Conservation (phyloP, 768 basidiomycete genomes). For the Fistulinella prunicolor region DNA sequence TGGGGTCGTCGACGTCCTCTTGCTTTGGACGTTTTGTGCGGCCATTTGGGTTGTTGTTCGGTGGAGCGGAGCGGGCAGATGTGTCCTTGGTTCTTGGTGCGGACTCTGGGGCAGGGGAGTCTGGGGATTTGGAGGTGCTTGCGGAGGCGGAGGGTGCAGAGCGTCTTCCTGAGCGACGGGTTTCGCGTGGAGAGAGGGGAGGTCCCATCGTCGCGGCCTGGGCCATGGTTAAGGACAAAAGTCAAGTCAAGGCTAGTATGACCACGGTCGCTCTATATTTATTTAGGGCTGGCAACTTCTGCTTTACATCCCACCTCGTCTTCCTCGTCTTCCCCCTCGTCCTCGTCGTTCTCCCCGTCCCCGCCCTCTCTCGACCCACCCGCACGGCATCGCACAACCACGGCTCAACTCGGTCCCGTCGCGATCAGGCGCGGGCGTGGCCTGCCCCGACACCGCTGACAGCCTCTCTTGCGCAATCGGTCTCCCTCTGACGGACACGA, state of each 20-base stretch:
- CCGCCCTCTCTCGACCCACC: background rate
- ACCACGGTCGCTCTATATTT: slow-evolving; percentile 22
- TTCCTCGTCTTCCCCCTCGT: background rate
- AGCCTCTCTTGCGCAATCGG: slow-evolving; percentile 4
- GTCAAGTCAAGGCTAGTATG: slow-evolving; percentile 4
- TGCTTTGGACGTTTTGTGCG: slow-evolving; percentile 65
- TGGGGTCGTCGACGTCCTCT: slow-evolving; percentile 66
- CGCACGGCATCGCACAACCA: background rate
- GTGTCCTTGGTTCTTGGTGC: slow-evolving; percentile 41
- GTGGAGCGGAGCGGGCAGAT: slow-evolving; percentile 38
- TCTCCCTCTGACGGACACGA: background rate
- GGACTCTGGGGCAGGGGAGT: slow-evolving; percentile 55
- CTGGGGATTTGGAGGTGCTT: slow-evolving; percentile 70
- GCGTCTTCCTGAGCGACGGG: slow-evolving; percentile 73
- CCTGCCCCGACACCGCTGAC: background rate
- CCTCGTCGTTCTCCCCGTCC: background rate
- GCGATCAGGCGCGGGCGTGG: slow-evolving; percentile 16
- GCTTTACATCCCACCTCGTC: slow-evolving; percentile 8
- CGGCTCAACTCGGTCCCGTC: slow-evolving; percentile 3
- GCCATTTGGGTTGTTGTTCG: slow-evolving; percentile 38
- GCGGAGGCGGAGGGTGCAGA: slow-evolving; percentile 64
- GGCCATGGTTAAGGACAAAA: slow-evolving; percentile 45
- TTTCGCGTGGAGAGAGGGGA: slow-evolving; percentile 72
- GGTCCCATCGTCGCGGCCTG: slow-evolving; percentile 73
- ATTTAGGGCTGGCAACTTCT: slow-evolving; percentile 37